These are phyloP conservation scores for Jaapia argillacea DNA, from an alignment of 768 basidiomycete genomes.

Conservation along the genomic window DNA sequence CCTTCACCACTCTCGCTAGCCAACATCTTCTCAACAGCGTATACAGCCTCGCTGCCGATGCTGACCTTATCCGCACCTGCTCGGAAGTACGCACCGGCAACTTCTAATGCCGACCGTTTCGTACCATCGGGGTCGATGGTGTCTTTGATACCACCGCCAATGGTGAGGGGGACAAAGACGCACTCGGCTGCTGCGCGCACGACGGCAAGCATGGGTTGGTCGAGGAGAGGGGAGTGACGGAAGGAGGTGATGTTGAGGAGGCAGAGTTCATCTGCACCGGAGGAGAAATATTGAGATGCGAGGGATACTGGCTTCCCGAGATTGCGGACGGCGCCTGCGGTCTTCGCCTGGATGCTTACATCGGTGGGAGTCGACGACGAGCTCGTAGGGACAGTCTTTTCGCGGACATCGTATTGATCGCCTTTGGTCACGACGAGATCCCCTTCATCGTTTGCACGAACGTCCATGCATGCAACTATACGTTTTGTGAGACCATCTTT, in stretches of 20 bases:
- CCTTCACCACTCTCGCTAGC: slow-evolving; percentile 33
- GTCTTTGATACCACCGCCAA: slow-evolving; percentile 97
- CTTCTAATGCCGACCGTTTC: slow-evolving; percentile 76
- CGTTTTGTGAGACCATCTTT: slow-evolving; percentile 80
- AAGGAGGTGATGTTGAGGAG: slow-evolving; percentile 99
- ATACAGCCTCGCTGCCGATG: slow-evolving; percentile 93
- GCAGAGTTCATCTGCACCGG: slow-evolving; percentile 93
- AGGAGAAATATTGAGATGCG: slow-evolving; percentile 73
- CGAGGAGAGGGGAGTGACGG: slow-evolving; percentile 87
- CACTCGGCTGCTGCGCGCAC: slow-evolving; percentile 82
- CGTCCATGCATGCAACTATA: slow-evolving; percentile 95
- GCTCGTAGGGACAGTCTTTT: slow-evolving; percentile 36
- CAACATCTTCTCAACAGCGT: slow-evolving; percentile 79
- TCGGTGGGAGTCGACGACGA: slow-evolving; percentile 9
- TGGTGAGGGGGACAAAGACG: slow-evolving; percentile 95
- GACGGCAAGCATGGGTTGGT: slow-evolving; percentile 98
- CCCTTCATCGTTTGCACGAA: slow-evolving; percentile 89
- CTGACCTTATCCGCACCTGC: slow-evolving; percentile 98
- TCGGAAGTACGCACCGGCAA: slow-evolving; percentile 93
- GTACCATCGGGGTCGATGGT: slow-evolving; percentile 94
- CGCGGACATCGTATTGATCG: slow-evolving; percentile 97
- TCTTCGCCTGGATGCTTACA: slow-evolving; percentile 23
- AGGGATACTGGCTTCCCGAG: slow-evolving; percentile 95
- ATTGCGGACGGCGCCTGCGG: slow-evolving; percentile 82
- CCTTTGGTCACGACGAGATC: slow-evolving; percentile 99